Base-by-base conservation (phyloP, 1,284 basidiomycete genomes). In the Leccinum fuscescens region DNA sequence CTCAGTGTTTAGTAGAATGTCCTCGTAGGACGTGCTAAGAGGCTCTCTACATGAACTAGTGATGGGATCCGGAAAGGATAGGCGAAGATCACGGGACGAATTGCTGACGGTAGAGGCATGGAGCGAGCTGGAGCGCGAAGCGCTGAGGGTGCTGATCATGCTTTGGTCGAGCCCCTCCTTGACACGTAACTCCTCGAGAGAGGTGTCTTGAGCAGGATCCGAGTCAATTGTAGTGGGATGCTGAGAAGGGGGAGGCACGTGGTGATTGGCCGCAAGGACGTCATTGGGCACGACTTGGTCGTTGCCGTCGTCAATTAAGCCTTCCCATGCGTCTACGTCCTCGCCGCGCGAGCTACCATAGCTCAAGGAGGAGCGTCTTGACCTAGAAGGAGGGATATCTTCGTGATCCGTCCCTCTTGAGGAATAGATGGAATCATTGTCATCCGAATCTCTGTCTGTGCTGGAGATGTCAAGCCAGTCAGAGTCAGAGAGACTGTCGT, bases 381-480 rank as follows among this genome's bases (percentile, higher is more conserved):
- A 90, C 64, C 79, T 79, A 29, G 85, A 80, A 59, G 78, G 76
- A 54, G 80, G 76, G 46, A 65, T 73, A 65, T 81, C 79, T 68
- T 84, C 84, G 70, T 75, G 82, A 79, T 88, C 86, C 69, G 81
- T 85, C 69, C 81, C 83, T 64, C 79, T 62, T 65, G 79, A 65
- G 3, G 72, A 84, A 66, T 76, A 81, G 71, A 86, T 74, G 54
- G 87, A 89, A 68, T 88, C 86, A 72, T 82, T 84, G 67, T 86
- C 87, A 67, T 86, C 87, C 44, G 86, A 88, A 59, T 84, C 83
- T 62, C 81, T 80, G 74, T 80, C 74, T 20, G 72, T 83, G 67
- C 84, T 86, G 44, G 85, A 76, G 62, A 91, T 80, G 67, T 91
- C 89, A 67, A 89, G 85, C 89, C 89, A 90, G 74, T 90, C 88